phyloP scores from a whole-genome alignment of 345 rosid genomes.

The Passiflora organensis region DNA sequence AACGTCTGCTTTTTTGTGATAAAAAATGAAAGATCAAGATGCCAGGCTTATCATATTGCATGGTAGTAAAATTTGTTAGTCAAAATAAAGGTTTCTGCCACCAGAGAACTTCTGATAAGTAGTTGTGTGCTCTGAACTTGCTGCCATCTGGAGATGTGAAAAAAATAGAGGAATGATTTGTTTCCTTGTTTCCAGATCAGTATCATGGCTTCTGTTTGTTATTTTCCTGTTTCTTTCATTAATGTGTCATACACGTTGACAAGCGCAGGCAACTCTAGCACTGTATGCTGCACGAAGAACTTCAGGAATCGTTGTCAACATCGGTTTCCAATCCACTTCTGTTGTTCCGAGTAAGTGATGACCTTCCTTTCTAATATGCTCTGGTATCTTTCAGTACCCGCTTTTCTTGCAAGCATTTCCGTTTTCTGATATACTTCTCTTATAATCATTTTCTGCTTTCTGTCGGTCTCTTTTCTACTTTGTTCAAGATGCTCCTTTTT shows the following conservation, averaged over 20 bases:
- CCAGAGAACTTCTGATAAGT: neutral
- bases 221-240: neutral
- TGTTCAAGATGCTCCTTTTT: too few species aligned
- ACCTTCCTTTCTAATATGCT: conserved; percentile 1
- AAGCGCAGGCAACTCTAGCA: conserved; percentile 75
- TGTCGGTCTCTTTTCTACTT: conserved; percentile 2
- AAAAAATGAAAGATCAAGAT: neutral
- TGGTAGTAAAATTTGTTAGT: too few species aligned
- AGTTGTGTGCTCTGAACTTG: neutral
- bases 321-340: conserved; percentile 87
- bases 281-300: conserved; percentile 64
- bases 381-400: too few species aligned
- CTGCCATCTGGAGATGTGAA: conserved; percentile 3
- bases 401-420: too few species aligned
- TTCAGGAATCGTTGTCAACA: conserved; percentile 84
- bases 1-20: neutral
- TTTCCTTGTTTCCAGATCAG: neutral
- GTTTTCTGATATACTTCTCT: too few species aligned
- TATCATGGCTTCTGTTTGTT: neutral
- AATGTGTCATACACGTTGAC: conserved; percentile 11
- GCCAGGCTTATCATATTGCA: neutral
- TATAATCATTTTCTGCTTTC: too few species aligned
- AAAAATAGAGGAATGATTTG: neutral
- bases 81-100: neutral
- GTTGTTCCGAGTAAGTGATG: conserved; percentile 73